A percentile compares a stretch with the other conserved stretches of the same genome.
Evolutionary conservation across 2,329 filamentous ascomycete genomes (phyloP).

Genomic region (Verticillium isaacii): DNA sequence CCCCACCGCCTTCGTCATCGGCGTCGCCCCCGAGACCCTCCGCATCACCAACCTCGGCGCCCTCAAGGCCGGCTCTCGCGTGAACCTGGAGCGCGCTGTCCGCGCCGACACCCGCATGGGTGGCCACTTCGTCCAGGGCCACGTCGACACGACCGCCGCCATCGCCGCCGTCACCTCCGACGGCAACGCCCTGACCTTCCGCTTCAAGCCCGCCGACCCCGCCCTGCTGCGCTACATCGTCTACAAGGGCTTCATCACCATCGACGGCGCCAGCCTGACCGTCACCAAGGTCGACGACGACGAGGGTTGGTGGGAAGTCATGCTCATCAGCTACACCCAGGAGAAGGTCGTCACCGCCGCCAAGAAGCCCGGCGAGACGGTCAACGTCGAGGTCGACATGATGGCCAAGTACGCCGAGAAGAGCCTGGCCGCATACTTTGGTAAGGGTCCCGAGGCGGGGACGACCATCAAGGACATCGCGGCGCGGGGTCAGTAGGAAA

Average conservation of each 20-base stretch:
- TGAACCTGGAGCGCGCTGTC: constrained; percentile 94
- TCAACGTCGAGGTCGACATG: constrained; percentile 93
- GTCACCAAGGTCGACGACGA: constrained; percentile 80
- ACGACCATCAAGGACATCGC: background rate
- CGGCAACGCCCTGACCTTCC: constrained; percentile 85
- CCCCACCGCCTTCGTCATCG: constrained; percentile 70
- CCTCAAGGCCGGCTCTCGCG: constrained; percentile 58
- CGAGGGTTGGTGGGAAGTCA: constrained; percentile 86
- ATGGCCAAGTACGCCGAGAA: constrained; percentile 84
- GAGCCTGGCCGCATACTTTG: constrained; percentile 76
- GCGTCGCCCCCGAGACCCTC: constrained; percentile 91
- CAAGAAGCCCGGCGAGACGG: constrained; percentile 74
- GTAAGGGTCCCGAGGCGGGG: background rate
- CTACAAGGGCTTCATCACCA: constrained; percentile 91
- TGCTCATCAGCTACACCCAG: constrained; percentile 96
- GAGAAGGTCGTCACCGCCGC: constrained; percentile 78
- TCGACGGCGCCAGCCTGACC: constrained; percentile 93
- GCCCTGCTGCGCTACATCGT: constrained; percentile 81
- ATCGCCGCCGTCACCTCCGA: constrained; percentile 71
- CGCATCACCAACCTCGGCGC: constrained; percentile 90
- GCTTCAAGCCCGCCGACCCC: constrained; percentile 67
- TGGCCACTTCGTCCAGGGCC: constrained; percentile 95
- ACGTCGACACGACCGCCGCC: constrained; percentile 84
- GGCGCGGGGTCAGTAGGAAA: background rate
- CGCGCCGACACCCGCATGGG: constrained; percentile 92